A percentile compares a stretch with the other conserved stretches of the same genome.
These are phyloP conservation scores for Botryotinia convoluta DNA, from an alignment of 2,329 filamentous ascomycete genomes.

Conservation along the genomic window DNA sequence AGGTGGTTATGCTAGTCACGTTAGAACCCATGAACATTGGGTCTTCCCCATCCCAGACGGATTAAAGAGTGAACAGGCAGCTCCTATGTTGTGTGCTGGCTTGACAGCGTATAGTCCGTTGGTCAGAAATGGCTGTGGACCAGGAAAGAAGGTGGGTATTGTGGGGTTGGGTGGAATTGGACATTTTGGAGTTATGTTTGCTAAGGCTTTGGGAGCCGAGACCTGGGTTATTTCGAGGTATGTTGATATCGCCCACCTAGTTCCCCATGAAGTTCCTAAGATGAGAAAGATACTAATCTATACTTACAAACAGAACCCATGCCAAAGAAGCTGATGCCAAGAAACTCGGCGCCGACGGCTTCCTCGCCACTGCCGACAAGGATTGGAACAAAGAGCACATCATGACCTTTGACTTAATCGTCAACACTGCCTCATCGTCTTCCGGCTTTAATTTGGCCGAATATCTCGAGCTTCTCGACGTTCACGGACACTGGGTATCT, in stretches of 20 bases:
- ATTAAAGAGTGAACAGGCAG: constrained; percentile 60
- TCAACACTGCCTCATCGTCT: constrained; percentile 71
- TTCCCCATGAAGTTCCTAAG: neutral
- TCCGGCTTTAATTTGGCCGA: constrained; percentile 64
- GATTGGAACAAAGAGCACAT: constrained; percentile 56
- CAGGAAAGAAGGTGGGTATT: constrained; percentile 76
- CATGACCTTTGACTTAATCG: constrained; percentile 71
- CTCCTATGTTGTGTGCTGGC: constrained; percentile 82
- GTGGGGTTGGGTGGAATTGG: constrained; percentile 71
- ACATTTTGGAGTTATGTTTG: constrained; percentile 68
- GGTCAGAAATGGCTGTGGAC: constrained; percentile 70
- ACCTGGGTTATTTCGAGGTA: constrained; percentile 58
- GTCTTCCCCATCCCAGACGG: constrained; percentile 71
- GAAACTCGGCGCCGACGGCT: constrained; percentile 60
- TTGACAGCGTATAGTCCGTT: constrained; percentile 78
- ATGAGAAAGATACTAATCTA: neutral
- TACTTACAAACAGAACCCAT: constrained; percentile 40
- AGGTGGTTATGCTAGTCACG: constrained; percentile 65
- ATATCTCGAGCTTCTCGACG: constrained; percentile 77
- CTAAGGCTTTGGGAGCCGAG: constrained; percentile 63
- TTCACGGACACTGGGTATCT: constrained; percentile 76
- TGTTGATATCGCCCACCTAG: neutral
- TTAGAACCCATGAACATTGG: constrained; percentile 74
- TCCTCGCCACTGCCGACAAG: constrained; percentile 56
- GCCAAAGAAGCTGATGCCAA: constrained; percentile 58